These are phyloP conservation scores for Phaeotremella fagi DNA, from an alignment of 768 basidiomycete genomes.

Conservation along the genomic window DNA sequence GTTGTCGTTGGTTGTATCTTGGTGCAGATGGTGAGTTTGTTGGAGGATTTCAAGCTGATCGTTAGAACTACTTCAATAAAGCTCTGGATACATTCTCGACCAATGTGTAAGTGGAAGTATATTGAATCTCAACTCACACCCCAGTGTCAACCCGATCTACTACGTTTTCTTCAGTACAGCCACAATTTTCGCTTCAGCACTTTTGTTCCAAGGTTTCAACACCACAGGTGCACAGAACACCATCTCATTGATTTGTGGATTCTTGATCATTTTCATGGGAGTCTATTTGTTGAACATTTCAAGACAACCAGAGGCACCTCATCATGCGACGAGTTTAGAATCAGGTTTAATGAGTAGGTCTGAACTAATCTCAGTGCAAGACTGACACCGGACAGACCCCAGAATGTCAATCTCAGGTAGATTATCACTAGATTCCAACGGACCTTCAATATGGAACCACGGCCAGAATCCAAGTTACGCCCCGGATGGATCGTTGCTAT, in stretches of 20 bases:
- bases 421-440: constrained; percentile 61
- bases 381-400: constrained; percentile 52
- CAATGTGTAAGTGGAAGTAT: constrained; percentile 71
- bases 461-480: constrained; percentile 24
- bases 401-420: constrained; percentile 76
- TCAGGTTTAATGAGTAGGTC: constrained; percentile 48
- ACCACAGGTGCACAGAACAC: constrained; percentile 76
- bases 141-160: constrained; percentile 93
- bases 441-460: constrained; percentile 30
- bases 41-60: not conserved
- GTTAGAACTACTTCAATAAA: constrained; percentile 77
- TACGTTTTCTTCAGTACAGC: constrained; percentile 94
- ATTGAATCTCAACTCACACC: constrained; percentile 1
- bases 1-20: constrained; percentile 74
- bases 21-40: constrained; percentile 51
- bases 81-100: constrained; percentile 94
- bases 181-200: constrained; percentile 87
- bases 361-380: not conserved
- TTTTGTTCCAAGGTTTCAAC: constrained; percentile 96
- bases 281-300: constrained; percentile 54
- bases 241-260: constrained; percentile 80
- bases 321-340: constrained; percentile 40
- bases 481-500: constrained; percentile 47
- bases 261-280: constrained; percentile 88
- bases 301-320: constrained; percentile 44